Evolutionary conservation across 2,329 filamentous ascomycete species (phyloP).

Genomic region (Aspergillus fumigatus): DNA sequence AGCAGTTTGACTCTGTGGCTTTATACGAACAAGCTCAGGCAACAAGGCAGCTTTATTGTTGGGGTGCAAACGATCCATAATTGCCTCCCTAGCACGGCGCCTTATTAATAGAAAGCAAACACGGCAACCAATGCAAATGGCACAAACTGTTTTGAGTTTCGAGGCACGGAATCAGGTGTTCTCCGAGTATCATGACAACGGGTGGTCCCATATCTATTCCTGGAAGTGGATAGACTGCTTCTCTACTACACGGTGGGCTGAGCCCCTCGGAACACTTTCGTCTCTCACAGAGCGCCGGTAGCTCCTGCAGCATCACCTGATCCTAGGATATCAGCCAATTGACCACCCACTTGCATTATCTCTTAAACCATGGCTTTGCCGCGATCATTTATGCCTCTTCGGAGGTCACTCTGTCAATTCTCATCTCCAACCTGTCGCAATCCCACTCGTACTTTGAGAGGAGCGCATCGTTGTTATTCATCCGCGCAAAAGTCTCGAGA

Average conservation of each 20-base stretch:
- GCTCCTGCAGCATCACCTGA: conserved; percentile 13
- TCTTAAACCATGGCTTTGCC: conserved; percentile 28
- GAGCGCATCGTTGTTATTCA: conserved; percentile 23
- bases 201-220: background rate
- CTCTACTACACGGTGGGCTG: background rate
- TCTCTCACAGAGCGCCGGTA: background rate
- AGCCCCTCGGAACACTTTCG: background rate
- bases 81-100: too few species aligned
- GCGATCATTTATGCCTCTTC: conserved; percentile 30
- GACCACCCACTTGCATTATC: background rate
- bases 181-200: background rate
- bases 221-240: background rate
- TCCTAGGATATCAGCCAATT: conserved; percentile 14
- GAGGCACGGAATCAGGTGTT: background rate
- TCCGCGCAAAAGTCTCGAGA: conserved; percentile 18
- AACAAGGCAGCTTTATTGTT: background rate
- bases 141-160: background rate
- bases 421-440: conserved; percentile 19
- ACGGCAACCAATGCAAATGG: background rate
- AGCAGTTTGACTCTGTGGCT: background rate
- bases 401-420: conserved; percentile 28
- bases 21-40: background rate
- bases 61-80: too few species aligned
- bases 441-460: conserved; percentile 13
- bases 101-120: background rate